Conservation (phyloP, 805 yeast genomes). For the Candida dajiaensis region DNA sequence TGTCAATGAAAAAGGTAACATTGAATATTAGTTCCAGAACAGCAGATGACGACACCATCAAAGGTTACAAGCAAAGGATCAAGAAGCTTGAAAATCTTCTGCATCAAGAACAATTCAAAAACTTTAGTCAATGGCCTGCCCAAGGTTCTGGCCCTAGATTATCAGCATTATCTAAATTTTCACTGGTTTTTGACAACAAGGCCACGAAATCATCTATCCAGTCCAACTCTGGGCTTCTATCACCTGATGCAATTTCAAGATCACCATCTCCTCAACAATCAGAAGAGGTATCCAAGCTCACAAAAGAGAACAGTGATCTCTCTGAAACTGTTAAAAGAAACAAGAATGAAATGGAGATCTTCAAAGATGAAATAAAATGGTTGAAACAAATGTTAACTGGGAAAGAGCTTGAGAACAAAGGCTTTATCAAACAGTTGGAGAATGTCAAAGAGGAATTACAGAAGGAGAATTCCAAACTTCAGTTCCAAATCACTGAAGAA, state of each 20-base stretch:
- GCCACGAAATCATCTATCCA: not conserved
- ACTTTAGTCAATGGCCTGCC: slow-evolving; percentile 41
- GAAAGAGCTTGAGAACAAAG: slow-evolving; percentile 14
- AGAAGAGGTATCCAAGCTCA: slow-evolving; percentile 6
- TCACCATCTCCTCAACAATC: slow-evolving; percentile 7
- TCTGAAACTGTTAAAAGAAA: slow-evolving; percentile 7
- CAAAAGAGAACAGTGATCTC: slow-evolving; percentile 10
- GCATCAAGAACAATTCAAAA: slow-evolving; percentile 64
- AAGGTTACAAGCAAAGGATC: slow-evolving; percentile 66
- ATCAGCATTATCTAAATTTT: slow-evolving; percentile 8
- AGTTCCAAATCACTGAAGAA: not conserved
- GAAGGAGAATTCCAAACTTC: not conserved
- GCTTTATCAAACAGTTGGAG: not conserved
- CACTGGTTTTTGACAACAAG: slow-evolving; percentile 1
- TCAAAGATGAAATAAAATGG: slow-evolving; percentile 14
- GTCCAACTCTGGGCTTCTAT: not conserved
- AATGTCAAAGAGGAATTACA: not conserved
- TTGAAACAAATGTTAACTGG: slow-evolving; percentile 8
- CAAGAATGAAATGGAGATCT: slow-evolving; percentile 6
- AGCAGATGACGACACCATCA: slow-evolving; percentile 33
- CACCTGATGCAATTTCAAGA: slow-evolving; percentile 1
- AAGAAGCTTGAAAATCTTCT: slow-evolving; percentile 70
- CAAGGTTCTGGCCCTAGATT: slow-evolving; percentile 5
- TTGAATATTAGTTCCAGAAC: slow-evolving; percentile 6
- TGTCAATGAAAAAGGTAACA: slow-evolving; percentile 23